Percentiles rank a stretch among this genome's conserved stretches.
Evolutionary conservation across 106 monocot genomes (phyloP).

Genomic region (Dioscorea dumetorum): DNA sequence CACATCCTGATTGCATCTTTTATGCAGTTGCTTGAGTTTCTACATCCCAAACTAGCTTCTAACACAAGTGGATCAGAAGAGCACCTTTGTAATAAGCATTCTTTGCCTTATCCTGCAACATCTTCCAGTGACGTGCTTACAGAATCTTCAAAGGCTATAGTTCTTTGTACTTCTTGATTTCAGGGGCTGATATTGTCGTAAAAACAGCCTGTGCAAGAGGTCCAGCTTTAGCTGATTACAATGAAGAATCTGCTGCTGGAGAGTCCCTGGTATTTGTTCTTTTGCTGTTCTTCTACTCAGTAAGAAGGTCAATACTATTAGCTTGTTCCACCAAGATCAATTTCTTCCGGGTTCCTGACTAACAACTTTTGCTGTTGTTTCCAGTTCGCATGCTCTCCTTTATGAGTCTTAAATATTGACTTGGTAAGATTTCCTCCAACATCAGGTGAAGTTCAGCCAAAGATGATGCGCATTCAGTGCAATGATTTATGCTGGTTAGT

Average conservation of each 20-base stretch:
- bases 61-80: conserved; percentile 32
- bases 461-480: conserved; percentile 48
- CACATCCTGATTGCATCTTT: conserved; percentile 4
- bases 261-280: conserved; percentile 53
- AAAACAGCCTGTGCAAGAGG: conserved; percentile 58
- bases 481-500: conserved; percentile 77
- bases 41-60: conserved; percentile 33
- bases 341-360: too few species aligned
- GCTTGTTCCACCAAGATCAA: too few species aligned
- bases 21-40: conserved; percentile 51
- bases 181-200: conserved; percentile 37
- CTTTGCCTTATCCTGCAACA: conserved; percentile 68
- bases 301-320: conserved; percentile 53
- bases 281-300: conserved; percentile 59
- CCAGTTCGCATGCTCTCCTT: conserved; percentile 43
- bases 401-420: conserved; percentile 38
- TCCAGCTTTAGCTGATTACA: conserved; percentile 49
- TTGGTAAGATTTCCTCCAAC: conserved; percentile 71
- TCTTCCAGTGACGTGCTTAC: conserved; percentile 37
- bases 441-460: conserved; percentile 13
- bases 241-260: conserved; percentile 47
- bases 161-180: conserved; percentile 51
- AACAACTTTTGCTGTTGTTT: conserved; percentile 1
- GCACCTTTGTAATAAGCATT: conserved; percentile 43
- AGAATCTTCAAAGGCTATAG: conserved; percentile 73